A percentile compares a stretch with the other conserved stretches of the same genome.
Evolutionary conservation across 148 eudicot species (phyloP).

Genomic region (Nepenthes gracilis): DNA sequence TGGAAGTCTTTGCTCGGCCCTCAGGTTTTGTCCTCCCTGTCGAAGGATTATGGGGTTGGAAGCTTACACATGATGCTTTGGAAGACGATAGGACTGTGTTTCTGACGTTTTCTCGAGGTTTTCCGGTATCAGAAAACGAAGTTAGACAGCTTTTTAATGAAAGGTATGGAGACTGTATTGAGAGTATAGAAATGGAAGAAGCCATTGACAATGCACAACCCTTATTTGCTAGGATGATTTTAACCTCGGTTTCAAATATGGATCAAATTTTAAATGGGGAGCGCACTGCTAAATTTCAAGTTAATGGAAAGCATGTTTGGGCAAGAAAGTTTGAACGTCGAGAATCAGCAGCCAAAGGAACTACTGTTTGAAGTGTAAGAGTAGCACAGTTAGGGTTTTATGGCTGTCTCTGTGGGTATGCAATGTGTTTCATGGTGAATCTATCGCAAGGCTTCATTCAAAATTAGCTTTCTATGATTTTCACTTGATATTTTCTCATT

Average conservation of each 20-base stretch:
- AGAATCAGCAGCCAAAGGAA: neutral
- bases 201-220: conserved; percentile 8
- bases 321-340: conserved; percentile 26
- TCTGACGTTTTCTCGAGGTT: conserved; percentile 28
- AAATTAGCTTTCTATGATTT: no score
- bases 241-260: conserved; percentile 10
- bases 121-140: conserved; percentile 20
- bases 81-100: conserved; percentile 26
- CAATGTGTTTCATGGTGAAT: no score
- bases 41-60: conserved; percentile 16
- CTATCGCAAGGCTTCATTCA: no score
- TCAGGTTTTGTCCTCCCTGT: neutral
- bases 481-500: no score
- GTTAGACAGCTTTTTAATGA: conserved; percentile 11
- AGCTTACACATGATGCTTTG: conserved; percentile 9
- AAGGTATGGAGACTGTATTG: conserved; percentile 29
- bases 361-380: no score
- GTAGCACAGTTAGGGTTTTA: no score
- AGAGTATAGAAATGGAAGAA: conserved; percentile 15
- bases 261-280: conserved; percentile 19
- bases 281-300: conserved; percentile 14
- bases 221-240: conserved; percentile 18
- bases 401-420: no score
- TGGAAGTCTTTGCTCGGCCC: conserved; percentile 10
- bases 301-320: conserved; percentile 33